Percentiles rank a stretch among this genome's conserved stretches.
Evolutionary conservation across 2,329 filamentous ascomycete species (phyloP).

Genomic region (Ceratocystis ficicola): DNA sequence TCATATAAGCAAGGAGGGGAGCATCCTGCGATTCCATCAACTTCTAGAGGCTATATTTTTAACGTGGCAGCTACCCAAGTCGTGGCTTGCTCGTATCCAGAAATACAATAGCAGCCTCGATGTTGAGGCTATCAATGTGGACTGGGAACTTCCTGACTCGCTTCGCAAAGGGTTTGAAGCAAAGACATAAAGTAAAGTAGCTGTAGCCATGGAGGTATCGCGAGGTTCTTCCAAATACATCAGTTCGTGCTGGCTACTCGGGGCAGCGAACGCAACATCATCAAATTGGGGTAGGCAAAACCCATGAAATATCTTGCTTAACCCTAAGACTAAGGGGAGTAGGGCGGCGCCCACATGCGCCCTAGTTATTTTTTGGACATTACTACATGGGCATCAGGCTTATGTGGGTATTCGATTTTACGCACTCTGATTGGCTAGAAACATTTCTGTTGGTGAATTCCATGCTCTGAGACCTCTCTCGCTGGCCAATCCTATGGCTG

Average conservation of each 20-base stretch:
- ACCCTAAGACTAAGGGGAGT: not conserved
- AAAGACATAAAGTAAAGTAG: too few relatives aligned
- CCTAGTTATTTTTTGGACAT: too few relatives aligned
- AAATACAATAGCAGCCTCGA: not conserved
- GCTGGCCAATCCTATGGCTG: too few relatives aligned
- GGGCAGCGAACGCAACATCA: not conserved
- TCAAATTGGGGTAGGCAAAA: not conserved
- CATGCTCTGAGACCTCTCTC: too few relatives aligned
- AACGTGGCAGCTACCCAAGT: slow-evolving; percentile 1
- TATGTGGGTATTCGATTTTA: too few relatives aligned
- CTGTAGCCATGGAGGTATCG: not conserved
- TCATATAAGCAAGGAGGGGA: not conserved
- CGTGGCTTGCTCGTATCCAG: not conserved
- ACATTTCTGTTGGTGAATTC: too few relatives aligned
- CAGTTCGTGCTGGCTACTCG: not conserved
- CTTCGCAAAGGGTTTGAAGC: not conserved
- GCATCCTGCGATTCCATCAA: not conserved
- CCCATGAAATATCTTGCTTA: not conserved
- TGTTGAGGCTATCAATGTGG: not conserved
- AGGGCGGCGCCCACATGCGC: too few relatives aligned
- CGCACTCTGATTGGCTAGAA: too few relatives aligned
- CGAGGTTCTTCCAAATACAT: not conserved
- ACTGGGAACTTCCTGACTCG: not conserved
- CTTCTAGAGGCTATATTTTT: not conserved
- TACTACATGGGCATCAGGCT: too few relatives aligned